These are phyloP conservation scores for Apiotrichum laibachii DNA, from an alignment of 1,284 basidiomycete genomes.

Conservation along the genomic window DNA sequence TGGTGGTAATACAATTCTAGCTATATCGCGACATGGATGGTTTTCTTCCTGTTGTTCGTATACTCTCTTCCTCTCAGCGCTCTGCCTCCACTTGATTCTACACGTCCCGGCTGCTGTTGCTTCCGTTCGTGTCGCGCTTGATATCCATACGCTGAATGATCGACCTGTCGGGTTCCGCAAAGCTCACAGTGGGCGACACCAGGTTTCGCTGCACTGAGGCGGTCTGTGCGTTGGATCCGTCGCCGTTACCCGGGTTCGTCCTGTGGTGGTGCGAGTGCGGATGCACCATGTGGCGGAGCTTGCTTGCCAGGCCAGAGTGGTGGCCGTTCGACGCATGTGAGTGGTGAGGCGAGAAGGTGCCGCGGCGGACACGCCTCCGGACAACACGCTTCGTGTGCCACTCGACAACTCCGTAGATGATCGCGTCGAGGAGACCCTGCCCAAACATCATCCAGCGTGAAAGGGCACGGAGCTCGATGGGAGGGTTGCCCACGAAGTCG, in stretches of 20 bases:
- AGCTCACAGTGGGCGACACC: conserved; percentile 12
- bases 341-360: conserved; percentile 27
- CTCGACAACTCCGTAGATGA: conserved; percentile 52
- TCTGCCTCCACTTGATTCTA: too few species aligned
- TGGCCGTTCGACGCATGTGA: background rate
- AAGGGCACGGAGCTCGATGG: conserved; percentile 41
- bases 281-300: background rate
- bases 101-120: too few species aligned
- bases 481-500: conserved; percentile 42
- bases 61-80: too few species aligned
- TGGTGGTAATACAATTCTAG: too few species aligned
- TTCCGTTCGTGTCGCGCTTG: background rate
- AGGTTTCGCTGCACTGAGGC: conserved; percentile 3
- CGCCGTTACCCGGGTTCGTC: background rate
- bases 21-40: too few species aligned
- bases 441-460: conserved; percentile 52
- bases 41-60: too few species aligned
- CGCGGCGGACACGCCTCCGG: conserved; percentile 40
- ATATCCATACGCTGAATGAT: conserved; percentile 17
- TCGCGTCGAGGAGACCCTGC: conserved; percentile 48
- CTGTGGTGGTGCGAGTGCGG: background rate
- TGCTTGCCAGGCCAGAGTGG: background rate
- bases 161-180: conserved; percentile 19
- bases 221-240: background rate
- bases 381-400: conserved; percentile 49